Base-by-base conservation (phyloP, 2,329 filamentous ascomycete species). In the Aotearoamyces nothofagi region DNA sequence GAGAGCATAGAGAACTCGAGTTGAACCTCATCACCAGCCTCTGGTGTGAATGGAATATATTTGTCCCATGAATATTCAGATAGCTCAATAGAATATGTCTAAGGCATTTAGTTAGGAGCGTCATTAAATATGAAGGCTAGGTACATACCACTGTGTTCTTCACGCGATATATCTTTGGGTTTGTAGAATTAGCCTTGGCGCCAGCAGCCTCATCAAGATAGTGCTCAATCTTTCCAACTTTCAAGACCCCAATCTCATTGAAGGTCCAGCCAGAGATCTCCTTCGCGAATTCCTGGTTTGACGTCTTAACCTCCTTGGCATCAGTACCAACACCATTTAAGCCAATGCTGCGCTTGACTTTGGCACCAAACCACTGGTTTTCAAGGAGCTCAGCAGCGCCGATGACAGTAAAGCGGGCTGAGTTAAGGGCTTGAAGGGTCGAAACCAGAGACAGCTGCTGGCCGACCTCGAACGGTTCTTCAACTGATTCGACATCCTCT, bases 1-100 rank as follows among this genome's bases (percentile, higher is more conserved):
- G 87, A 94, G 26, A 98, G 78, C 90, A 96, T 98, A 60, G 76
- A 86, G 63, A 96, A 94, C 56, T 98, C 90, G 37, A 98, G 80
- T 56, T 98, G 90, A 17, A 98, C 51, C 15, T 62, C 65, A 51
- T 98, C 90, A 37, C 57, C 63, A 6, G 63, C 49, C 13, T 82
- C 74, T 12, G 79, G 61, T 22, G 60, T 61, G 57, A 84, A 94
- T 25, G 86, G 79, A 5, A 61, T 56, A 61, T 76, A 92, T 48
- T 73, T 68, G 51, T 81, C 71, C 58, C 72, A 74, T 27, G 57
- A 56, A 54, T 83, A 93, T 54, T 94, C 84, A 15, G 86, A 93
- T 30, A 98, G 47, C 39, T 87, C 86, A 50, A 96, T 87, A 41
- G 24, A 31, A 24, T 39, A 30, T 15, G 27, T 27, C 35, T 32